Percentiles rank a stretch among this genome's conserved stretches.
Evolutionary conservation across 106 monocot species (phyloP).

Genomic region (Hemerocallis citrina): DNA sequence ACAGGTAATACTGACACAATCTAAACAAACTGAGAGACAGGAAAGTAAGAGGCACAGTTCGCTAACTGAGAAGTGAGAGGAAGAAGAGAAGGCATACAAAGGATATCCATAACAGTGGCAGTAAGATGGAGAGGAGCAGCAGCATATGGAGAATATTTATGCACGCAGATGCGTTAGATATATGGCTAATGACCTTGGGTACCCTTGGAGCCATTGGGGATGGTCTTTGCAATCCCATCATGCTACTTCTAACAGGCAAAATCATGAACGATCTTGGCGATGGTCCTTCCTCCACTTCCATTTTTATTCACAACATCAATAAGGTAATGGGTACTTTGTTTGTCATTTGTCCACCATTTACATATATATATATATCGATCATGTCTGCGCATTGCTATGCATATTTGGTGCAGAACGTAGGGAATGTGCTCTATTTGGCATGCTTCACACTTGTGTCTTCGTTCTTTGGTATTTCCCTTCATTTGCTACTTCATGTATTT

Average conservation of each 20-base stretch:
- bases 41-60: too few species aligned
- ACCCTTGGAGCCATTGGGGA: slow-evolving; percentile 38
- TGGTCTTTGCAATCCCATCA: slow-evolving; percentile 32
- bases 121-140: background rate
- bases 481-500: too few species aligned
- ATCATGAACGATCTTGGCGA: slow-evolving; percentile 12
- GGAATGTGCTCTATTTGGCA: slow-evolving; percentile 25
- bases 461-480: slow-evolving; percentile 25
- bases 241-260: background rate
- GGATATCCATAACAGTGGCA: background rate
- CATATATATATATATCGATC: background rate
- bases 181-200: slow-evolving; percentile 41
- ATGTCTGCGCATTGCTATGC: background rate
- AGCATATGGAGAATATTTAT: slow-evolving; percentile 17
- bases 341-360: background rate
- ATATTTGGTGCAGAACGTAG: slow-evolving; percentile 19
- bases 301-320: slow-evolving; percentile 1
- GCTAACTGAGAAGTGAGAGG: background rate
- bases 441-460: slow-evolving; percentile 11
- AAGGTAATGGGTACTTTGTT: slow-evolving; percentile 9
- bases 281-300: background rate
- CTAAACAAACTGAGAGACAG: too few species aligned
- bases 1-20: too few species aligned
- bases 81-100: background rate
- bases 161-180: slow-evolving; percentile 39